Conservation (phyloP, 2,329 filamentous ascomycete genomes). For the Orbilia quercus region DNA sequence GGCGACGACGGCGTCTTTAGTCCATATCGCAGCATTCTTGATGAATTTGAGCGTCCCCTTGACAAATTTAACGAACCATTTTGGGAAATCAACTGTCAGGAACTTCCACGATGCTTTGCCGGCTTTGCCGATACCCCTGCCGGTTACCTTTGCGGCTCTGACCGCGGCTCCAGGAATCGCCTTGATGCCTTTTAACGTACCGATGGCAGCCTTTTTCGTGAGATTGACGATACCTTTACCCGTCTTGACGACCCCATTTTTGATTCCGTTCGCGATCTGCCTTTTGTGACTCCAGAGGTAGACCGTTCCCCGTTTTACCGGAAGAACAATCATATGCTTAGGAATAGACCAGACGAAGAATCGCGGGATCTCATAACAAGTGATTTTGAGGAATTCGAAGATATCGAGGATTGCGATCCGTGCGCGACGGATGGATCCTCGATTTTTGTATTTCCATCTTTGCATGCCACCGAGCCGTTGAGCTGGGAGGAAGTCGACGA, state of each 20-base stretch:
- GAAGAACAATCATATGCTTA: constrained; percentile 42
- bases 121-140: constrained; percentile 17
- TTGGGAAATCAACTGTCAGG: constrained; percentile 35
- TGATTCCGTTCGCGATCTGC: constrained; percentile 37
- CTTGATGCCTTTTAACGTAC: constrained; percentile 42
- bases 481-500: constrained; percentile 51
- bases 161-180: constrained; percentile 27
- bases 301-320: constrained; percentile 1
- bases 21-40: constrained; percentile 32
- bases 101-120: constrained; percentile 49
- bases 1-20: constrained; percentile 25
- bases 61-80: constrained; percentile 18
- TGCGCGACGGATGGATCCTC: constrained; percentile 13
- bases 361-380: constrained; percentile 39
- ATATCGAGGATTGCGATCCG: constrained; percentile 23
- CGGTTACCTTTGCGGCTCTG: constrained; percentile 31
- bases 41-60: constrained; percentile 41
- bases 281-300: constrained; percentile 51
- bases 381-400: constrained; percentile 17
- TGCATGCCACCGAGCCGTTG: constrained; percentile 42
- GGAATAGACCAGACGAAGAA: constrained; percentile 50
- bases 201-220: constrained; percentile 27
- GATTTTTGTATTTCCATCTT: constrained; percentile 47
- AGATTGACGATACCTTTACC: constrained; percentile 27
- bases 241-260: constrained; percentile 21